Conservation (phyloP, 495 filamentous ascomycete species). For the Tuber magnatum region DNA sequence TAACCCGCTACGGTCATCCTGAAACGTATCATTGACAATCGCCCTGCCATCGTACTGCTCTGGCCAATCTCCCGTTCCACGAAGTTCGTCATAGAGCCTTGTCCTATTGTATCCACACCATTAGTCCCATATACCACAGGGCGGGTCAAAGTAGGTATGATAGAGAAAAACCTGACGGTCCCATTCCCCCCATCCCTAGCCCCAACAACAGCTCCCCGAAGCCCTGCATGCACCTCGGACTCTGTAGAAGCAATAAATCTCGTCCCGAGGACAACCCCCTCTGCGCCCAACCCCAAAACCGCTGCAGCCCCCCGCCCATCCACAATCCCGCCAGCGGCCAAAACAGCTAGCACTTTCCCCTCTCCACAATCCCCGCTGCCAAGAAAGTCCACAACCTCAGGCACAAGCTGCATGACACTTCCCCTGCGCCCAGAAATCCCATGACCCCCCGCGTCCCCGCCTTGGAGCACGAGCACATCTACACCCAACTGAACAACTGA, state of each 20-base stretch:
- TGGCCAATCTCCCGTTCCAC: slow-evolving; percentile 65
- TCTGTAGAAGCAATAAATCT: slow-evolving; percentile 60
- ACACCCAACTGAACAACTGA: slow-evolving; percentile 45
- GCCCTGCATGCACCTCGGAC: slow-evolving; percentile 54
- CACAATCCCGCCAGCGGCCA: slow-evolving; percentile 67
- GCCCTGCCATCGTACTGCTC: slow-evolving; percentile 55
- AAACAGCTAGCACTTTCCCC: slow-evolving; percentile 48
- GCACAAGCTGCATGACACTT: slow-evolving; percentile 53
- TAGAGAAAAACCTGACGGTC: slow-evolving; percentile 51
- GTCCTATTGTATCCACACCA: slow-evolving; percentile 42
- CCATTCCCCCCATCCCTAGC: slow-evolving; percentile 56
- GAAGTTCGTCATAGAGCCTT: slow-evolving; percentile 60
- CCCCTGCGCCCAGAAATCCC: slow-evolving; percentile 51
- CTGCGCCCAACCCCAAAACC: slow-evolving; percentile 59
- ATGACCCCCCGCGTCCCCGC: slow-evolving; percentile 67
- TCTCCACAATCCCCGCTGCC: slow-evolving; percentile 38
- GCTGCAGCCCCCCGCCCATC: slow-evolving; percentile 62
- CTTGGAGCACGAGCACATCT: slow-evolving; percentile 67
- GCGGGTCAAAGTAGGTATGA: not conserved
- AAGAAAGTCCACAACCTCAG: slow-evolving; percentile 55
- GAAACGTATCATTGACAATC: slow-evolving; percentile 56
- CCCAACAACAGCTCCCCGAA: slow-evolving; percentile 54
- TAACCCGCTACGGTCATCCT: slow-evolving; percentile 53
- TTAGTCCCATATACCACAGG: not conserved
- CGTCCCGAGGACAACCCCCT: slow-evolving; percentile 63